Evolutionary conservation across 345 rosid genomes (phyloP).

Genomic region (Dipteronia dyeriana): DNA sequence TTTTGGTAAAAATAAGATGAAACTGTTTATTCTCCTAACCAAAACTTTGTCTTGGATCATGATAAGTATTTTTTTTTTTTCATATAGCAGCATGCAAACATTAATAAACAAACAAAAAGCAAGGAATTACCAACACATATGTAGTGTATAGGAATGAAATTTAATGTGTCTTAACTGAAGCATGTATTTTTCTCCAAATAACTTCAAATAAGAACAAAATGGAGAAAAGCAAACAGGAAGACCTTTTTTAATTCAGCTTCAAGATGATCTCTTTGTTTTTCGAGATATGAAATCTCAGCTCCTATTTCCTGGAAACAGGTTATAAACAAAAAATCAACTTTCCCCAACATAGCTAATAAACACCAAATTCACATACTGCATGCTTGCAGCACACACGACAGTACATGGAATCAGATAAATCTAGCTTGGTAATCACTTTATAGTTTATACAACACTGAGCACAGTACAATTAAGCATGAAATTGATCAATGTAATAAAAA

Average conservation of each 20-base stretch:
- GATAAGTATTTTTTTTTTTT: neutral
- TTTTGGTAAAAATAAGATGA: neutral
- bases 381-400: neutral
- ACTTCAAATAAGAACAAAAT: neutral
- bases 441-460: neutral
- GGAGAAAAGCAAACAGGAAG: conserved; percentile 9
- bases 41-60: neutral
- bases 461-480: neutral
- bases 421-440: neutral
- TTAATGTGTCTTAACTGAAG: neutral
- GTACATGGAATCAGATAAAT: neutral
- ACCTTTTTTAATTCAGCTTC: conserved; percentile 94
- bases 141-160: neutral
- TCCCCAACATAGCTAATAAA: neutral
- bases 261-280: conserved; percentile 80
- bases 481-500: neutral
- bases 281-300: conserved; percentile 76
- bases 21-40: neutral
- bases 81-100: neutral
- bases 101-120: neutral
- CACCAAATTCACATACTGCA: conserved; percentile 4
- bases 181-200: neutral
- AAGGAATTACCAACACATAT: neutral
- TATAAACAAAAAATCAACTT: conserved; percentile 21
- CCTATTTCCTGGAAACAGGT: conserved; percentile 63